Base-by-base conservation (phyloP, 2,329 filamentous ascomycete genomes). In the Penicillium italicum region DNA sequence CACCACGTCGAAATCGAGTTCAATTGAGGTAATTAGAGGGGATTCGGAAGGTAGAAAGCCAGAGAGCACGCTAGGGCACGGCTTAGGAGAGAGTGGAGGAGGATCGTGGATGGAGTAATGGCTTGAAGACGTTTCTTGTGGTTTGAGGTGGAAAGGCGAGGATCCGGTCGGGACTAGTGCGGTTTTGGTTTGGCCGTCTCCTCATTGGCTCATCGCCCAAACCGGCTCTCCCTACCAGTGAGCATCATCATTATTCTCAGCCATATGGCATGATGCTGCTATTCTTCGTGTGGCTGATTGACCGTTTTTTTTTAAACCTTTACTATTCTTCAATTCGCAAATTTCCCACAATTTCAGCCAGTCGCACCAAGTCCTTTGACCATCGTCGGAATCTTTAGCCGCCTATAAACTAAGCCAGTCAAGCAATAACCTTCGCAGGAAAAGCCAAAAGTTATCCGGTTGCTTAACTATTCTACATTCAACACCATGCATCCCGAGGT, bases 141-240 rank as follows among this genome's bases (percentile, higher is more conserved):
- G 70, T 72, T 72, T 69, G 71, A 73, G 67, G 68, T 71, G 67
- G 71, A 73, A 70, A 70, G 70, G 67, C 67, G 69, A 71, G 69
- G 58, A 66, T 69, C 69, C 67, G 72, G 53, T 55, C 47, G 47
- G 53, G 67, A 66, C 62, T 67, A 70, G 68, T 66, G 66, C 68
- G 64, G 65, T 66, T 66, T 61, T 58, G 52, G 66, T 74, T 73
- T 69, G 62, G 60, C 63, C 24, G 60, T 47, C 36, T 53, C 42
- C 64, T 74, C 59, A 74, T 74, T 74, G 72, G 72, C 57, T 61
- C 53, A 37, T 57, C 43, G 54, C 58, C 50, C 54, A 53, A 53
- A 61, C 59, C 61, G 60, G 53, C 50, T 59, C 30, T 55, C 30
- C n/a, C 53, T 59, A 33, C 62, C 55, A 59, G 55, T 59, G 55